Evolutionary conservation across 148 eudicot genomes (phyloP), one percentile per base, ranked within the genome.

Genomic region (Nepenthes mirabilis): DNA sequence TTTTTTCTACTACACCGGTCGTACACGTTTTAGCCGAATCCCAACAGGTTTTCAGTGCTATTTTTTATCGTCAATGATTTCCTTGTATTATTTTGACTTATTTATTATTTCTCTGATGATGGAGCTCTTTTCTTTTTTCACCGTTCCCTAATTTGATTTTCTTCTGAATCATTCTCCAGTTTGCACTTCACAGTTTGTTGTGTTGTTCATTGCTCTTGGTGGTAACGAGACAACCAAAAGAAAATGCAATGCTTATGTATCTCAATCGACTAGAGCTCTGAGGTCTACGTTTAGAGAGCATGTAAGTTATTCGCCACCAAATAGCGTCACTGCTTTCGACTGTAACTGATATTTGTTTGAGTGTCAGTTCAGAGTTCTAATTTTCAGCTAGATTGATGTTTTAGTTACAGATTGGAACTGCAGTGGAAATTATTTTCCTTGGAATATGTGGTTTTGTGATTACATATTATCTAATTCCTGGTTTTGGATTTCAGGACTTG

Each of bases 241-340:
- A 43, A 56, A 59, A 56, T 93, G 95, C 79, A 69, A 73, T 60
- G 96, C 95, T 37, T 93, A 82, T 63, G 72, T 93, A 43, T 93
- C 99, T 50, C 95, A 81, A 69, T 88, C 96, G 40, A 88, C 99
- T 11, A 80, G 95, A 80, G 80, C 82, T 64, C 73, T 93, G 56
- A 80, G 99, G 77, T 82, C 95, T 60, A 76, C 84, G 77, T 72
- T 93, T 71, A 86, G 65, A 68, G 91, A 86, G 74, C 95, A 89
- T 70, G 99, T 93, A 82, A 80, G 95, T 80, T 65, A 43, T 58
- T 5, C 34, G 47, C 40, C 36, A 33, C 45, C 3, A 34, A 4
- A 8, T 66, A 61, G 6, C 12, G 52, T 33, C 35, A 47, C 10
- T 51, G 36, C 55, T 40, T 58, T 36, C 34, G 10, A 11, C 14